phyloP scores from a whole-genome alignment of 495 filamentous ascomycete species.

The Penicillium pulvis region DNA sequence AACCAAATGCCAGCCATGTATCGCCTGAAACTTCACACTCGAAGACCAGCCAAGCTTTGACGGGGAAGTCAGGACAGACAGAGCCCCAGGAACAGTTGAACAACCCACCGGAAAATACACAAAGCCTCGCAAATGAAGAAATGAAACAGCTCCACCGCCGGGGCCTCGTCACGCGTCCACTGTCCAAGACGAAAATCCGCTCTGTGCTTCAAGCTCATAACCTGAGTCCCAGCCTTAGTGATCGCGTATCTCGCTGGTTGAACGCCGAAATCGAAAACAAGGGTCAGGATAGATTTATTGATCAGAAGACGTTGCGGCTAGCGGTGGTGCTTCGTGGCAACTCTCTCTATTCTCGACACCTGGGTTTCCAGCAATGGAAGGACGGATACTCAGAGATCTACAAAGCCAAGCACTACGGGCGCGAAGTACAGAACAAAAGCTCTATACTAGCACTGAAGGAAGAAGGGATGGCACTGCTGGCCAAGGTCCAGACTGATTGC shows the following conservation, averaged over 20 bases:
- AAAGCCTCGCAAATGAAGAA: not conserved
- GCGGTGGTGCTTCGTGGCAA: constrained; percentile 23
- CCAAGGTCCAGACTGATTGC: constrained; percentile 26
- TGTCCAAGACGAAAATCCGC: constrained; percentile 13
- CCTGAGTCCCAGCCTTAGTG: constrained; percentile 12
- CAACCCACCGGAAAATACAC: not conserved
- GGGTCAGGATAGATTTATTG: constrained; percentile 22
- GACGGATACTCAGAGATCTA: constrained; percentile 28
- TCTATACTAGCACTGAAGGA: constrained; percentile 18
- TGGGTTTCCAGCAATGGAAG: constrained; percentile 30
- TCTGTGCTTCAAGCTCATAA: constrained; percentile 12
- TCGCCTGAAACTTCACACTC: not conserved
- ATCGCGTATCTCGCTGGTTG: constrained; percentile 17
- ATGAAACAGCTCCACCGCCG: not conserved
- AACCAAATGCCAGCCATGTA: not conserved
- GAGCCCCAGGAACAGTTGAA: not conserved
- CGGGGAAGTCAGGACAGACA: not conserved
- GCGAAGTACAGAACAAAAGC: constrained; percentile 17
- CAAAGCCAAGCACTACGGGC: constrained; percentile 24
- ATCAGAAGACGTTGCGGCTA: constrained; percentile 15
- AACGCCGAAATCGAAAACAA: constrained; percentile 16
- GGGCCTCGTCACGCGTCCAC: not conserved
- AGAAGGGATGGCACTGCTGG: constrained; percentile 25
- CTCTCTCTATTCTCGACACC: constrained; percentile 26
- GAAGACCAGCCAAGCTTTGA: not conserved